These are phyloP conservation scores for Amanita jacksonii DNA, from an alignment of 768 basidiomycete genomes.

Conservation along the genomic window DNA sequence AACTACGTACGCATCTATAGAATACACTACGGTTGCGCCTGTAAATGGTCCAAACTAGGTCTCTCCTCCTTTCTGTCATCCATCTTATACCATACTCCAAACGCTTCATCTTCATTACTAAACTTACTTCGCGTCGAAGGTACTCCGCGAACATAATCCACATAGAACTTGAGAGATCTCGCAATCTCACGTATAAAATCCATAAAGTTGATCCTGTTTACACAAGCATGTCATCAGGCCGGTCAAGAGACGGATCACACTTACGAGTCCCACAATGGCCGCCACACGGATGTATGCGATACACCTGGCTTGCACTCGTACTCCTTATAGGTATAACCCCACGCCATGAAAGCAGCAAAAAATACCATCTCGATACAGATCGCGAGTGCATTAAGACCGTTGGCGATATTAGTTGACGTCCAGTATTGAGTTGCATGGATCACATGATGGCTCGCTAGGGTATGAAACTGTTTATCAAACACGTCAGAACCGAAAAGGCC, in stretches of 20 bases:
- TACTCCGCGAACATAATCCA: slow-evolving; percentile 27
- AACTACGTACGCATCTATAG: too few relatives aligned
- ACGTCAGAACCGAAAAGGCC: background rate
- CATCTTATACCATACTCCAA: background rate
- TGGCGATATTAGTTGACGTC: slow-evolving; percentile 76
- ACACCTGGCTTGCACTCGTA: slow-evolving; percentile 39
- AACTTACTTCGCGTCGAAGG: slow-evolving; percentile 7
- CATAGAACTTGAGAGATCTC: slow-evolving; percentile 53
- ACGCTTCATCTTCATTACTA: too few relatives aligned
- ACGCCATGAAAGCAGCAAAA: slow-evolving; percentile 70
- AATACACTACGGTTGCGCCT: too few relatives aligned
- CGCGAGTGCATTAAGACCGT: slow-evolving; percentile 75
- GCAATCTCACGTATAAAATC: slow-evolving; percentile 64
- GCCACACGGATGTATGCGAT: slow-evolving; percentile 46
- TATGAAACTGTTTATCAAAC: slow-evolving; percentile 42
- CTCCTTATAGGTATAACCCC: slow-evolving; percentile 70
- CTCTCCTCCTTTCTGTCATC: slow-evolving; percentile 21
- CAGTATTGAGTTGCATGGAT: slow-evolving; percentile 73
- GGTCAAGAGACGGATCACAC: slow-evolving; percentile 12
- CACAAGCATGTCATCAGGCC: background rate
- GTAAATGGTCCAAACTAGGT: slow-evolving; percentile 26
- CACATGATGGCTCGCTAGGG: slow-evolving; percentile 52
- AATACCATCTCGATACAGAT: slow-evolving; percentile 90
- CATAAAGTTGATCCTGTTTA: slow-evolving; percentile 25
- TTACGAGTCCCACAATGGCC: slow-evolving; percentile 63